Base-by-base conservation (phyloP, 345 rosid species). In the Ceriops decandra region DNA sequence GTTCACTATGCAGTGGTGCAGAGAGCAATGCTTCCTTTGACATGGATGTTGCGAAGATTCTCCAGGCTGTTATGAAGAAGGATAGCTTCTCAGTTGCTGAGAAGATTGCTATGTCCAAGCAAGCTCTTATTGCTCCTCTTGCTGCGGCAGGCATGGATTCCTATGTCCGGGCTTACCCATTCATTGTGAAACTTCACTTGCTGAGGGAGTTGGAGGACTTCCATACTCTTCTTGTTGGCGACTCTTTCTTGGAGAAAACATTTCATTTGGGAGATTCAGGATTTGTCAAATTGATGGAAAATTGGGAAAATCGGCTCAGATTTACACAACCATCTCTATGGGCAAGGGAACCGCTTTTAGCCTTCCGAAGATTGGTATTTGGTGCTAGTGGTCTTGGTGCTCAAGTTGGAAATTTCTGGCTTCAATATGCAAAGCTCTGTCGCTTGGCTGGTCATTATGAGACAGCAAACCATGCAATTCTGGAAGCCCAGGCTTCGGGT, bases 81-180 rank as follows among this genome's bases (percentile, higher is more conserved):
- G 95, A 93, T 85, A 89, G 75, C 47, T 87, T 83, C 63, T 83
- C 83, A 30, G 95, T 93, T 64, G 86, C 83, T 60, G 91, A 89
- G 85, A 87, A 81, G 84, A 86, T 93, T 74, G 90, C 91, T 47
- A 64, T 84, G 51, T 93, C 97, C 57, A 93, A 87, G 83, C 96
- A 93, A 82, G 86, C 93, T 70, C 82, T 91, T 27, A 93, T 93
- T 85, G 97, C 97, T 75, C 97, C 98, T 76, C 85, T 93, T 76
- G 97, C 97, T 80, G 98, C 98, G 68, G 98, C 98, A 24, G 98
- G 98, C 74, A 93, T 93, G 98, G 98, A 93, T 77, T 93, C 98
- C 33, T 91, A 89, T 63, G 79, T 78, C 38, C 87, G 98, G 69
- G 97, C 97, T 67, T 93, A 93, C 79, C 98, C 98, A 21, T 85